These are phyloP conservation scores for Paecilomyces sp. DNA, from an alignment of 2,329 filamentous ascomycete species.

Conservation along the genomic window DNA sequence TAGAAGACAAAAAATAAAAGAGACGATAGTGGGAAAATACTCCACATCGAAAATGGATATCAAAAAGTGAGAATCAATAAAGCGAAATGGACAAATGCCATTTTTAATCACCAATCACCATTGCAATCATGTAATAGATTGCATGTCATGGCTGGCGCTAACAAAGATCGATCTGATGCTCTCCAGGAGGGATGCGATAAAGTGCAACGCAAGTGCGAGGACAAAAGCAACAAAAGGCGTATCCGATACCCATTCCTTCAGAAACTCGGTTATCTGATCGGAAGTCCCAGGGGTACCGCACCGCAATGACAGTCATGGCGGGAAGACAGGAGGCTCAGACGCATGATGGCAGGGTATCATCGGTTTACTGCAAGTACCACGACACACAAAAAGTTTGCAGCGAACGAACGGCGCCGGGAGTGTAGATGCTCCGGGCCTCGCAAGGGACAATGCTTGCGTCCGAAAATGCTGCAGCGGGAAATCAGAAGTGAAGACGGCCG, in stretches of 20 bases:
- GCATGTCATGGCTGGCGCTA: not conserved
- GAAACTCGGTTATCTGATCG: not conserved
- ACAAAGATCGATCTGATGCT: not conserved
- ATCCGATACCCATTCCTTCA: not conserved
- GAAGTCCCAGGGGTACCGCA: not conserved
- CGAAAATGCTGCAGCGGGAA: not conserved
- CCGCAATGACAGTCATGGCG: not conserved
- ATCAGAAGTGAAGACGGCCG: not conserved
- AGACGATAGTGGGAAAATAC: not conserved
- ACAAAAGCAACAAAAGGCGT: not conserved
- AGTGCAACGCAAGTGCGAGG: not conserved
- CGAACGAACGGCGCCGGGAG: not conserved
- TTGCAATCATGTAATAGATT: not conserved
- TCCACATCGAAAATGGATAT: not conserved
- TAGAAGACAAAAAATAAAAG: not conserved
- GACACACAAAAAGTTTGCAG: not conserved
- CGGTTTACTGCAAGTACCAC: not conserved
- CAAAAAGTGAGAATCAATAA: not conserved
- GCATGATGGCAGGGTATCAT: not conserved
- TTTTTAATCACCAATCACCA: not conserved
- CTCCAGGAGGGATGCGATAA: not conserved
- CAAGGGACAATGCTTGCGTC: not conserved
- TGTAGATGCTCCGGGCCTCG: not conserved
- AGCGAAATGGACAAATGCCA: not conserved
- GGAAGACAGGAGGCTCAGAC: not conserved